Evolutionary conservation across 1,284 basidiomycete species (phyloP).

Genomic region (Leccinum proliferum): DNA sequence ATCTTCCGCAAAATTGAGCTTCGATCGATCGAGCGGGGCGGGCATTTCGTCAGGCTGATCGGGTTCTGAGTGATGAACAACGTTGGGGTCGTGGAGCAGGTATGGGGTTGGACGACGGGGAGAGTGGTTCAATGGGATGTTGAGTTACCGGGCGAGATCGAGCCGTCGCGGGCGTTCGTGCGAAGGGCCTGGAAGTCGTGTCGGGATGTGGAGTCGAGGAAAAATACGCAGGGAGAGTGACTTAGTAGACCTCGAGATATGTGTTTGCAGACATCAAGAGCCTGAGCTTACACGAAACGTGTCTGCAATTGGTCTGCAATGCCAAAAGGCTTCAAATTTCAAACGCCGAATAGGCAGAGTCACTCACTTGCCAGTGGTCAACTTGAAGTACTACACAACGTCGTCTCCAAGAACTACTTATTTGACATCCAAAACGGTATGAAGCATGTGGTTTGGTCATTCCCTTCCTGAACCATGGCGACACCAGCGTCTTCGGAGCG

Average conservation of each 20-base stretch:
- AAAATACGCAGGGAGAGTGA: no score
- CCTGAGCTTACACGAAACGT: no score
- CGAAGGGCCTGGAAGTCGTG: background rate
- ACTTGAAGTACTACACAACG: constrained; percentile 21
- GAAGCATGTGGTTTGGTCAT: no score
- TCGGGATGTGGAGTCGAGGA: background rate
- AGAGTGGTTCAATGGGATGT: constrained; percentile 12
- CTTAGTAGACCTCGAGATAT: no score
- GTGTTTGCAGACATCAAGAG: no score
- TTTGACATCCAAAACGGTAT: no score
- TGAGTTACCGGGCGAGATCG: constrained; percentile 9
- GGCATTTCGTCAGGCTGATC: constrained; percentile 30
- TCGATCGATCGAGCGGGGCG: constrained; percentile 52
- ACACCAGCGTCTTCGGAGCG: constrained; percentile 85
- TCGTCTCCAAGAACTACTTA: constrained; percentile 49
- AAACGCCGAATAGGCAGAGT: no score
- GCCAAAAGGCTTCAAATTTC: no score
- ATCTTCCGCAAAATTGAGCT: constrained; percentile 50
- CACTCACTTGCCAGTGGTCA: no score
- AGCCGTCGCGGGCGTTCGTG: constrained; percentile 11
- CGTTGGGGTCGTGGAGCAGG: constrained; percentile 45
- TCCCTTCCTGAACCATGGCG: constrained; percentile 39
- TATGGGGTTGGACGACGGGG: constrained; percentile 39
- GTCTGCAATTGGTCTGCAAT: no score
- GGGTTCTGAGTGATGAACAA: constrained; percentile 39